Base-by-base conservation (phyloP, 192 early-diverging fungal genomes). In the Backusella luteola region DNA sequence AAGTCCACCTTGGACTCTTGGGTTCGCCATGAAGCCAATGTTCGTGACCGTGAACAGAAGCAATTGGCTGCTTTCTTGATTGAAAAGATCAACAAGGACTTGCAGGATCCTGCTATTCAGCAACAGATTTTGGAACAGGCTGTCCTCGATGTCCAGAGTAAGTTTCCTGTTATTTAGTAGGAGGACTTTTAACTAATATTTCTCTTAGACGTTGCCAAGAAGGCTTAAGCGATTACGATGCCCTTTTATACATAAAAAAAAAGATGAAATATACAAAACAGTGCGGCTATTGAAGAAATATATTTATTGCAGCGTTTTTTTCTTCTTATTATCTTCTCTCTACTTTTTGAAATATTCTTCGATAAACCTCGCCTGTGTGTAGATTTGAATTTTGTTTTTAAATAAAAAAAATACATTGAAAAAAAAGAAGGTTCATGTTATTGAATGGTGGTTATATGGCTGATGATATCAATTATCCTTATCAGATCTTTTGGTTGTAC, bases 41-140 rank as follows among this genome's bases (percentile, higher is more conserved):
- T 99, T 71, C 95, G 97, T 85, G 97, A 97, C 83, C 90, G 87
- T 73, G 93, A 96, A 88, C 96, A 97, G 88, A 92, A 91, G 89
- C 85, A 93, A 44, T 85, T 97, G 77, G 93, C 93, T 73, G 86
- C 87, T 46, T 85, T 89, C 82, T 91, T 99, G 81, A 96, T 99
- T 78, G 89, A 91, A 83, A 91, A 88, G 84, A 88, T 94, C 81
- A 89, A 90, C 79, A 85, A 83, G 66, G 85, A 90, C 72, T 86
- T 96, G 52, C 72, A 79, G 53, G 91, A 93, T 83, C 89, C 90
- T 80, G 91, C 89, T 80, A 75, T 89, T 77, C 89, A 91, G 82
- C 79, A 84, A 70, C 79, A 77, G 72, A 87, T 92, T 66, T 79
- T 92, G 73, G 77, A 85, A 36, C 87, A 92, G 80, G 85, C 86